A percentile compares a stretch with the other conserved stretches of the same genome.
phyloP scores from a whole-genome alignment of 1,139 yeast species.

The Pichia cactophila region DNA sequence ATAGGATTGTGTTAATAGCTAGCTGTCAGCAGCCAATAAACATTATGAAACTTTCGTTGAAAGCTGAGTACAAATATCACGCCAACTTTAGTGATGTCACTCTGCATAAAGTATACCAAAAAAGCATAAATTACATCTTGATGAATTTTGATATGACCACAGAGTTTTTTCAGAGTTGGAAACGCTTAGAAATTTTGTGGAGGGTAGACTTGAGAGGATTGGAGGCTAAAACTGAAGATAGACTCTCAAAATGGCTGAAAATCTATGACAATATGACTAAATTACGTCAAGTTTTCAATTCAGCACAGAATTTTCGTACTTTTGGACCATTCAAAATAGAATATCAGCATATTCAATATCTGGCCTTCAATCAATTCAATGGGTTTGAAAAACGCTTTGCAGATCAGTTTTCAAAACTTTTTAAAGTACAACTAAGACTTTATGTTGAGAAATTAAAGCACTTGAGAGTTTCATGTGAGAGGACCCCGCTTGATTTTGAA shows the following conservation, averaged over 20 bases:
- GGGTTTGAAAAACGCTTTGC: conserved; percentile 47
- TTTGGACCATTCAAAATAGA: conserved; percentile 40
- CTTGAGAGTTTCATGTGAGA: conserved; percentile 31
- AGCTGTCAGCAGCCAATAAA: conserved; percentile 1
- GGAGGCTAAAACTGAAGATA: conserved; percentile 28
- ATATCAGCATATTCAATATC: conserved; percentile 47
- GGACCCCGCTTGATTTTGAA: conserved; percentile 28
- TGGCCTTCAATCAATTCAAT: conserved; percentile 50
- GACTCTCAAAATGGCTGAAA: conserved; percentile 42
- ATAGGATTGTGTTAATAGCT: conserved; percentile 1
- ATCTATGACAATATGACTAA: conserved; percentile 29
- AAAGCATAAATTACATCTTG: neutral
- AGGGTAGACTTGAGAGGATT: conserved; percentile 28
- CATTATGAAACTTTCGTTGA: neutral
- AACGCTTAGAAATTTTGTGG: conserved; percentile 52
- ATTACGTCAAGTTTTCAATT: conserved; percentile 38
- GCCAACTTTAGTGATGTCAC: neutral
- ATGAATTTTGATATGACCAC: conserved; percentile 26
- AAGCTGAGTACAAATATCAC: neutral
- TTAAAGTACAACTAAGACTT: conserved; percentile 27
- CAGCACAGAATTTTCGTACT: conserved; percentile 46
- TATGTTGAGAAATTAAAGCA: conserved; percentile 26
- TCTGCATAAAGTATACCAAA: neutral
- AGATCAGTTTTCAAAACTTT: conserved; percentile 35
- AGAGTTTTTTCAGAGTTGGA: conserved; percentile 45